phyloP scores from a whole-genome alignment of 805 yeast species.

The Wickerhamomyces strasburgensis region DNA sequence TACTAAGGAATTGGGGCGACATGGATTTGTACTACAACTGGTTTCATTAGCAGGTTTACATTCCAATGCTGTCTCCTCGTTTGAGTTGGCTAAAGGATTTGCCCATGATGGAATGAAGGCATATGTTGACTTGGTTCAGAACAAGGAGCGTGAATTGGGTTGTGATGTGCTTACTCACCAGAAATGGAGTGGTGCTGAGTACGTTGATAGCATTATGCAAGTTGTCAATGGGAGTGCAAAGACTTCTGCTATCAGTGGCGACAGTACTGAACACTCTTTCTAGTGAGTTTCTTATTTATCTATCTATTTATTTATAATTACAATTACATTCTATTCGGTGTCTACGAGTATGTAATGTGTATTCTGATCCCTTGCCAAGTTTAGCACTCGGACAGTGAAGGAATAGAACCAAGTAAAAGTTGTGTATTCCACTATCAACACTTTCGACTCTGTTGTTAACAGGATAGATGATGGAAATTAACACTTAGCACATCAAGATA shows the following conservation, averaged over 20 bases:
- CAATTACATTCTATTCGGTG: no score
- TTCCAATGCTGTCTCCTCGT: conserved; percentile 45
- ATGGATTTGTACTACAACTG: conserved; percentile 54
- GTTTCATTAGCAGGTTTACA: conserved; percentile 60
- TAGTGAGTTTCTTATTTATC: background rate
- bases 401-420: no score
- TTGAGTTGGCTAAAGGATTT: conserved; percentile 46
- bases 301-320: no score
- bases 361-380: no score
- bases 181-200: conserved; percentile 60
- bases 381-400: no score
- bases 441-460: no score
- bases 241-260: conserved; percentile 16
- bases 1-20: conserved; percentile 48
- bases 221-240: conserved; percentile 13
- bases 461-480: no score
- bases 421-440: no score
- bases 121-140: conserved; percentile 49
- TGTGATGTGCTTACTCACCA: conserved; percentile 57
- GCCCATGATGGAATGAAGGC: conserved; percentile 54
- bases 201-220: conserved; percentile 32
- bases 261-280: conserved; percentile 12
- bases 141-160: conserved; percentile 37
- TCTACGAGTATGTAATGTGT: no score
- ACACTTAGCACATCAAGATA: no score